These are phyloP conservation scores for Pleoardoris graminearum DNA, from an alignment of 2,329 filamentous ascomycete genomes.

Conservation along the genomic window DNA sequence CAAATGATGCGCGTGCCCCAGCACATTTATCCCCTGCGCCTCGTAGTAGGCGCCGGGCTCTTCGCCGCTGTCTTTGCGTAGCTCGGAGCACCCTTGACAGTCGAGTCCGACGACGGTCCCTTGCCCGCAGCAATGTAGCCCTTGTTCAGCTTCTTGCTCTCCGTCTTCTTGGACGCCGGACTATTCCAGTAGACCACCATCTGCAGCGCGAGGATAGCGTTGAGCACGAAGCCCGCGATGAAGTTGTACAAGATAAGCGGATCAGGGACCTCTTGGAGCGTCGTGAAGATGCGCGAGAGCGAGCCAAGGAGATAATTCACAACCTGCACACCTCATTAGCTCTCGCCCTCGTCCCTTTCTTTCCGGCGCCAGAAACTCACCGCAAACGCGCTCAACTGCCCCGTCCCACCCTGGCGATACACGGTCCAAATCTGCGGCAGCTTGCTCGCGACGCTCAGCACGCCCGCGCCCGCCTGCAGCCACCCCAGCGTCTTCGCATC, in stretches of 20 bases:
- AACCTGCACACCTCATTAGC: conserved; percentile 62
- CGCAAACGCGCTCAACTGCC: conserved; percentile 94
- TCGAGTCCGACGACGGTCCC: conserved; percentile 33
- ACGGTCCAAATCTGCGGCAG: conserved; percentile 90
- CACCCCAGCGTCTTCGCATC: conserved; percentile 69
- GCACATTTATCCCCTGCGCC: conserved; percentile 53
- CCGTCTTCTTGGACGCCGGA: conserved; percentile 33
- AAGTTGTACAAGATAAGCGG: conserved; percentile 95
- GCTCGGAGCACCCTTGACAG: conserved; percentile 41
- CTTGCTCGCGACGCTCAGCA: conserved; percentile 86
- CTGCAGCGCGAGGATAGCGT: conserved; percentile 81
- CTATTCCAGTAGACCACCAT: conserved; percentile 97
- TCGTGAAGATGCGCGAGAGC: conserved; percentile 94
- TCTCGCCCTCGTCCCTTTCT: too few species aligned
- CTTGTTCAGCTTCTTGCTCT: conserved; percentile 45
- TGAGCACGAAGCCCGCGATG: conserved; percentile 87
- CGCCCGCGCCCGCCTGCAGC: conserved; percentile 81
- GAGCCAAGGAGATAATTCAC: conserved; percentile 97
- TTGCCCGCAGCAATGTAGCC: conserved; percentile 38
- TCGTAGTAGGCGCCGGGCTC: conserved; percentile 55
- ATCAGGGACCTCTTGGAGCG: conserved; percentile 94
- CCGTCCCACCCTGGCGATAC: conserved; percentile 82
- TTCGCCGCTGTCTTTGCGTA: conserved; percentile 49
- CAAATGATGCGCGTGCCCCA: background rate
- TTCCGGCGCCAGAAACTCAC: too few species aligned